These are phyloP conservation scores for Phytophthora chlamydospora DNA, from an alignment of 352 stramenopile genomes.

Conservation along the genomic window DNA sequence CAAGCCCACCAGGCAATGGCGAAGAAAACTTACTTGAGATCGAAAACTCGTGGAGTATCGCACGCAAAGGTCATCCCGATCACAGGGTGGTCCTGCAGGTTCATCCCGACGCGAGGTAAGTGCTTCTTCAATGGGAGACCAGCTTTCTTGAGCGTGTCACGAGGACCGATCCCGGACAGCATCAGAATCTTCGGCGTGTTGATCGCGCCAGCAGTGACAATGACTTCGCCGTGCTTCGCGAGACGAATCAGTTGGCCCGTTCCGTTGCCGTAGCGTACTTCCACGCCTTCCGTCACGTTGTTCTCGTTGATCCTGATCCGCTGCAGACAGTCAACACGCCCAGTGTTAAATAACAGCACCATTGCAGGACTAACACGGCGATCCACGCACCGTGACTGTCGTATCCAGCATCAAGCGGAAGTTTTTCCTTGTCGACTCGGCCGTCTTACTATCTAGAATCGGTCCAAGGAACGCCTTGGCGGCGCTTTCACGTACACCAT, in stretches of 20 bases:
- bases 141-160: slow-evolving; percentile 45
- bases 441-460: slow-evolving; percentile 43
- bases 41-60: slow-evolving; percentile 28
- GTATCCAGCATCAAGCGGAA: slow-evolving; percentile 66
- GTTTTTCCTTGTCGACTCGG: slow-evolving; percentile 41
- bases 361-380: not conserved
- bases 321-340: slow-evolving; percentile 20
- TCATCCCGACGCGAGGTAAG: slow-evolving; percentile 82
- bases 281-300: slow-evolving; percentile 45
- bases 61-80: slow-evolving; percentile 77
- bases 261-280: slow-evolving; percentile 48
- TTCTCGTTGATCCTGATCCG: slow-evolving; percentile 59
- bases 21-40: slow-evolving; percentile 51
- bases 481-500: slow-evolving; percentile 85
- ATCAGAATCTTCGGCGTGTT: slow-evolving; percentile 89
- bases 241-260: slow-evolving; percentile 47
- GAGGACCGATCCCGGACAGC: slow-evolving; percentile 63
- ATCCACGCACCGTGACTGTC: slow-evolving; percentile 53
- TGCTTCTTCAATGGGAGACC: slow-evolving; percentile 68
- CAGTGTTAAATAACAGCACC: not conserved
- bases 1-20: not conserved
- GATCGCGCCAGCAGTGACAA: slow-evolving; percentile 86
- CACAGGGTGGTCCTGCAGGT: slow-evolving; percentile 90
- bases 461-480: slow-evolving; percentile 73
- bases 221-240: slow-evolving; percentile 49